Percentiles rank a stretch among this genome's conserved stretches.
These are phyloP conservation scores for Aspergillus japonicus DNA, from an alignment of 2,329 filamentous ascomycete species.

Conservation along the genomic window DNA sequence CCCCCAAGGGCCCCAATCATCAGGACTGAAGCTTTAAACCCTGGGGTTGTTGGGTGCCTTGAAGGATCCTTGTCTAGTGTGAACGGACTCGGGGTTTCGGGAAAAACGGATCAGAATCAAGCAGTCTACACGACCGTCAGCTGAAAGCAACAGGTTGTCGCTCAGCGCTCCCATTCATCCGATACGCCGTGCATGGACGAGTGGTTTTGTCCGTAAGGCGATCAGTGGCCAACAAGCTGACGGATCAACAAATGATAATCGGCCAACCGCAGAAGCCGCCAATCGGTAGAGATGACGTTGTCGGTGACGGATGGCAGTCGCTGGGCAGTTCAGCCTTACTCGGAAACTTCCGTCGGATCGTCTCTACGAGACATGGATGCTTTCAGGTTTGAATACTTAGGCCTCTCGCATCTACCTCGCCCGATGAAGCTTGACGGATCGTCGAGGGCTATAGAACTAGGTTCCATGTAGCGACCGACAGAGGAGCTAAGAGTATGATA, in stretches of 20 bases:
- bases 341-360: background rate
- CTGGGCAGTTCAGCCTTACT: background rate
- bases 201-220: too few species aligned
- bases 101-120: background rate
- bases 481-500: too few species aligned
- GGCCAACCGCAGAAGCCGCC: background rate
- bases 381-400: background rate
- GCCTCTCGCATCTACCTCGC: too few species aligned
- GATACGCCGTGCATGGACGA: too few species aligned
- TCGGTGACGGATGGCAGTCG: background rate
- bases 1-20: background rate
- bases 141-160: background rate
- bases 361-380: background rate
- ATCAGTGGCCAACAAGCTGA: background rate
- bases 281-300: background rate
- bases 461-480: too few species aligned
- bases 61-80: background rate
- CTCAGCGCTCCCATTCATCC: too few species aligned
- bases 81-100: background rate
- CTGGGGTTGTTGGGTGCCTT: background rate
- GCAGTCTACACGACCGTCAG: background rate
- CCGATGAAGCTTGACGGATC: too few species aligned
- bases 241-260: background rate
- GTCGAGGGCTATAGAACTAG: too few species aligned
- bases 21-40: background rate